A percentile compares a stretch with the other conserved stretches of the same genome.
Evolutionary conservation across 2,329 filamentous ascomycete species (phyloP).

Genomic region (Balansia obtecta): DNA sequence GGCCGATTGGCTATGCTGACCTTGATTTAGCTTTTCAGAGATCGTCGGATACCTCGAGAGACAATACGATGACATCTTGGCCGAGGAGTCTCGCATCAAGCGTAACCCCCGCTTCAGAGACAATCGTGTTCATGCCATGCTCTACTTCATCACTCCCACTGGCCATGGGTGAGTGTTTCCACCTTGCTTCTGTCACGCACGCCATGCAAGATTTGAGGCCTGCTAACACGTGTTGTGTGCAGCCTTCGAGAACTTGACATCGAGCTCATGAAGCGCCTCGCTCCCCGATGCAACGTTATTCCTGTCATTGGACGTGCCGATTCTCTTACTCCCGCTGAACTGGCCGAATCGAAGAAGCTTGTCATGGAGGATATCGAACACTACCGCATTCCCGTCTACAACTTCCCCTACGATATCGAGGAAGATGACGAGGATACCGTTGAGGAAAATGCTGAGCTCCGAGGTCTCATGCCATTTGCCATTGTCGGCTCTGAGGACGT

Average conservation of each 20-base stretch:
- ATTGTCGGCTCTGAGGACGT: conserved; percentile 96
- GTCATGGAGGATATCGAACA: conserved; percentile 99
- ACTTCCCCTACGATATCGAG: conserved; percentile 99
- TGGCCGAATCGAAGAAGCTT: conserved; percentile 98
- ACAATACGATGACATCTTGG: conserved; percentile 98
- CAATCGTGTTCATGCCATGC: conserved; percentile 93
- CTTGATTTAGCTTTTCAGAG: conserved; percentile 67
- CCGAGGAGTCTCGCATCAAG: conserved; percentile 99
- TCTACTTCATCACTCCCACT: conserved; percentile 99
- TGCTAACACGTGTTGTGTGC: conserved; percentile 2
- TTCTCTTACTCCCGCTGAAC: conserved; percentile 87
- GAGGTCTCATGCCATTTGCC: conserved; percentile 96
- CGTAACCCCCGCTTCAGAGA: conserved; percentile 99
- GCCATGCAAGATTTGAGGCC: not conserved
- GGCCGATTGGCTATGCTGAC: not conserved
- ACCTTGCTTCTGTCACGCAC: not conserved
- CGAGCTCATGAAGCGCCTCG: conserved; percentile 98
- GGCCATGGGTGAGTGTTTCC: conserved; percentile 62
- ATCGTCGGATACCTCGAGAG: conserved; percentile 97
- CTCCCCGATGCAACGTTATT: conserved; percentile 96
- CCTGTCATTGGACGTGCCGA: conserved; percentile 98
- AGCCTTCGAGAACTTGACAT: conserved; percentile 98
- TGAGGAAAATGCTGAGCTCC: conserved; percentile 95
- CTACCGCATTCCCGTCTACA: conserved; percentile 98
- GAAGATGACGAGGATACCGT: conserved; percentile 99